These are phyloP conservation scores for Pseudofabraea citricarpa DNA, from an alignment of 2,329 filamentous ascomycete genomes.

Conservation along the genomic window DNA sequence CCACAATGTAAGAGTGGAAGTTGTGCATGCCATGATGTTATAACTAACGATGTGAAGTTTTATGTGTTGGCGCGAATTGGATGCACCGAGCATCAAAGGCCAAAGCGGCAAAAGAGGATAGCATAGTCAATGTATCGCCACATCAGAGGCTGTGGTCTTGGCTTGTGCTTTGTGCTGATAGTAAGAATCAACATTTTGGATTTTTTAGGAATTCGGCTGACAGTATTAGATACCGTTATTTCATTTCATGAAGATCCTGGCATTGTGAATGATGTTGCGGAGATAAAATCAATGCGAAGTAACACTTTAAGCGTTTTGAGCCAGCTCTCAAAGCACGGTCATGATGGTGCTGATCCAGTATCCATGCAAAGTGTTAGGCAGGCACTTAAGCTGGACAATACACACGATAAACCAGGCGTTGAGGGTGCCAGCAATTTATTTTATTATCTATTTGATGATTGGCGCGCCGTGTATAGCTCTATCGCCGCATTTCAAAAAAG, in stretches of 20 bases:
- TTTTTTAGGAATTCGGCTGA: constrained; percentile 2
- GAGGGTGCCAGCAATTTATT: constrained; percentile 58
- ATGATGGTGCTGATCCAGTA: constrained; percentile 23
- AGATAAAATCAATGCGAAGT: constrained; percentile 36
- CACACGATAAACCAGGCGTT: constrained; percentile 21
- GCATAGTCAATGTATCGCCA: constrained; percentile 27
- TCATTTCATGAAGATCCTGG: constrained; percentile 59
- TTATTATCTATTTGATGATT: constrained; percentile 65
- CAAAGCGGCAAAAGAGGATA: constrained; percentile 21
- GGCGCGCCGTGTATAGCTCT: constrained; percentile 52
- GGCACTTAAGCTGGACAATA: constrained; percentile 24
- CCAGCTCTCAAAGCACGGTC: constrained; percentile 51
- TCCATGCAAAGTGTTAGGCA: constrained; percentile 25
- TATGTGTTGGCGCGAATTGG: constrained; percentile 70
- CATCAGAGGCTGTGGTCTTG: constrained; percentile 62
- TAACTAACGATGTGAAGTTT: constrained; percentile 36
- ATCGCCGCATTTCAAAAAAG: constrained; percentile 41
- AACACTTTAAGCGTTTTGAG: constrained; percentile 58
- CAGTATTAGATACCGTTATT: constrained; percentile 54
- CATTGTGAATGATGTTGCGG: constrained; percentile 21
- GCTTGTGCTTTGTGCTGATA: constrained; percentile 63
- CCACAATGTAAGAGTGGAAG: constrained; percentile 45
- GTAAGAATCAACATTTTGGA: constrained; percentile 29
- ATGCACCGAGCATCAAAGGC: constrained; percentile 38
- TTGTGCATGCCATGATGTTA: not conserved